phyloP scores from a whole-genome alignment of 495 filamentous ascomycete genomes.

The Lindgomyces ingoldianus region DNA sequence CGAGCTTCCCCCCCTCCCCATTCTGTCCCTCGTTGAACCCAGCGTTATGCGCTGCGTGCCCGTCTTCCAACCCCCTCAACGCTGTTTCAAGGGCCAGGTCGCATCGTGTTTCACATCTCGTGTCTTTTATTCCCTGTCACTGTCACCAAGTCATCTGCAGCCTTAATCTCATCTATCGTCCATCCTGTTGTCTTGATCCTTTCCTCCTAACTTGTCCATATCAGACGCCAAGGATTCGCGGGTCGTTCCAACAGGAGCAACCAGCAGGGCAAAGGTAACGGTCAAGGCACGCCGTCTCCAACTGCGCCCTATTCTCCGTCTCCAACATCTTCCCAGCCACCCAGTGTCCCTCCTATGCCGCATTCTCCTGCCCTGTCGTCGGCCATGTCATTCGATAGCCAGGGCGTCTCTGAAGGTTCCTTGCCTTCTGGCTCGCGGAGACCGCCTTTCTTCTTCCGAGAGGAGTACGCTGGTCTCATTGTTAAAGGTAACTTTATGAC shows the following conservation, averaged over 20 bases:
- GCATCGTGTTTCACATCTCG: constrained; percentile 33
- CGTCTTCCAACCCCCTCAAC: constrained; percentile 27
- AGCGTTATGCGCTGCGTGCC: constrained; percentile 34
- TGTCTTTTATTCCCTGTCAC: constrained; percentile 5
- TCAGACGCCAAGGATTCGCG: constrained; percentile 39
- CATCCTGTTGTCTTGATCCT: not conserved
- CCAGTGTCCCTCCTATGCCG: constrained; percentile 37
- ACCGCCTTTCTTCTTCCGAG: constrained; percentile 71
- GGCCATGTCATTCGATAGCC: constrained; percentile 37
- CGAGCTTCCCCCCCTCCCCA: constrained; percentile 12
- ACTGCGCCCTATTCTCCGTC: constrained; percentile 29
- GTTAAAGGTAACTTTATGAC: constrained; percentile 98
- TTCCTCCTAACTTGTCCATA: constrained; percentile 23
- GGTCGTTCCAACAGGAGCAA: constrained; percentile 39
- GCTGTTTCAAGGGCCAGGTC: constrained; percentile 28
- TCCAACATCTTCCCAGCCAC: constrained; percentile 27
- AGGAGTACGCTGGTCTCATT: constrained; percentile 78
- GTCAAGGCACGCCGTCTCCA: constrained; percentile 41
- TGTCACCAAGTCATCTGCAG: not conserved
- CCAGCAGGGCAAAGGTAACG: constrained; percentile 40
- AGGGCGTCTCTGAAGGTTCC: constrained; percentile 10
- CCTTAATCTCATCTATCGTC: not conserved
- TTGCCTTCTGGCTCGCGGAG: constrained; percentile 45
- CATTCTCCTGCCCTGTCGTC: constrained; percentile 40
- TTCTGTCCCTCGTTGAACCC: constrained; percentile 3